Conservation (phyloP, 306 rosid species). For the Lupinus albus region DNA sequence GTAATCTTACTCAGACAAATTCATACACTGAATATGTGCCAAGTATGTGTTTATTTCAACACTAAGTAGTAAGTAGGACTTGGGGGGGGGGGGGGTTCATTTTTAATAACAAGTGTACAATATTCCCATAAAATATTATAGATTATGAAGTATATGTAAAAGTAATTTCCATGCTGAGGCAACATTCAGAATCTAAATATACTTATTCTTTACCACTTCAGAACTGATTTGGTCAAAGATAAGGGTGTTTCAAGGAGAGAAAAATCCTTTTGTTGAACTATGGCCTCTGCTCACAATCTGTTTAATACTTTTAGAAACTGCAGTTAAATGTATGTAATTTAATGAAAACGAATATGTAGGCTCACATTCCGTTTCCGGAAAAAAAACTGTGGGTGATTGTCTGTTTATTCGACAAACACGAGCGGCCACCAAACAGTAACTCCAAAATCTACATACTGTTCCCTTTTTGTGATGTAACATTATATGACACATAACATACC, state of each 20-base stretch:
- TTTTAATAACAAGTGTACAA: neutral
- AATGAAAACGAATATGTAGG: constrained; percentile 2
- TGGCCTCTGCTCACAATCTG: constrained; percentile 10
- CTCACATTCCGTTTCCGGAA: neutral
- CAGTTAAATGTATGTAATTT: constrained; percentile 19
- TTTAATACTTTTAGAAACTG: constrained; percentile 10
- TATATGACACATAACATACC: constrained; percentile 55
- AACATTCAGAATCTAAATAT: constrained; percentile 9
- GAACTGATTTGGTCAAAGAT: constrained; percentile 12
- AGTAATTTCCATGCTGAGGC: neutral
- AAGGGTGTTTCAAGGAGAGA: neutral
- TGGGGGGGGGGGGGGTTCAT: too few relatives aligned
- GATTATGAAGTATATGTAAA: constrained; percentile 1
- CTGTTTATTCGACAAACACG: constrained; percentile 1
- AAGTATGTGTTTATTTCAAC: constrained; percentile 1
- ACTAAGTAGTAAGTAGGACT: too few relatives aligned
- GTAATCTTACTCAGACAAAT: constrained; percentile 1
- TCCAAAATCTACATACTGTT: constrained; percentile 3
- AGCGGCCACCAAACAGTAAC: constrained; percentile 1
- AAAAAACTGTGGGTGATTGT: neutral
- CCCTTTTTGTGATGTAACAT: neutral
- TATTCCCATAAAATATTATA: neutral
- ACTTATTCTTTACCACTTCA: constrained; percentile 12
- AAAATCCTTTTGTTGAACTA: neutral
- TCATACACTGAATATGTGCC: neutral